Conservation (phyloP, 1,139 yeast genomes). For the Hansenula anomala region DNA sequence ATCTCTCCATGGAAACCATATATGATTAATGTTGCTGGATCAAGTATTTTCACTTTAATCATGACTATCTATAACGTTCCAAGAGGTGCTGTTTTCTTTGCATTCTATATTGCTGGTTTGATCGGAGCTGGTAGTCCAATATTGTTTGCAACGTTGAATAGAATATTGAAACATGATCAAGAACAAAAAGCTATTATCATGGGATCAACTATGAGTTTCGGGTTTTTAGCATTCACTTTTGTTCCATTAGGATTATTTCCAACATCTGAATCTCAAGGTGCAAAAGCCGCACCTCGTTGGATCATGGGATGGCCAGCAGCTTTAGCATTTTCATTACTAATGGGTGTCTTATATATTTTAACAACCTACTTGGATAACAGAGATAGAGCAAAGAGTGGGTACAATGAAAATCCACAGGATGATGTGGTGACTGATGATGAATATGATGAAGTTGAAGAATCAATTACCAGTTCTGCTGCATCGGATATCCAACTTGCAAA, state of each 20-base stretch:
- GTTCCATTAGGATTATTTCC: slow-evolving; percentile 14
- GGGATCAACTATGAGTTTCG: slow-evolving; percentile 7
- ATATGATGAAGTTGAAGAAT: not conserved
- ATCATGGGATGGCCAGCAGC: slow-evolving; percentile 35
- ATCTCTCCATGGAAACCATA: slow-evolving; percentile 25
- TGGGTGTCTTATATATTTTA: not conserved
- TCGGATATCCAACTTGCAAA: too few relatives aligned
- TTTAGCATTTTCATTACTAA: not conserved
- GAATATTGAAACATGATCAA: slow-evolving; percentile 2
- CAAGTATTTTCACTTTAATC: slow-evolving; percentile 21
- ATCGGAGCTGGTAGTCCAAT: slow-evolving; percentile 4
- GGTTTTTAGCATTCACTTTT: slow-evolving; percentile 12
- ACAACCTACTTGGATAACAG: not conserved
- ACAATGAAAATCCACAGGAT: not conserved
- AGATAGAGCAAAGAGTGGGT: not conserved
- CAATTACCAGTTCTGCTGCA: too few relatives aligned
- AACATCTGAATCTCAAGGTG: slow-evolving; percentile 44
- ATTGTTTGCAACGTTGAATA: slow-evolving; percentile 3
- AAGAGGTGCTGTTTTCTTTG: slow-evolving; percentile 10
- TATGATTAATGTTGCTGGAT: slow-evolving; percentile 11
- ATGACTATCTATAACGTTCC: slow-evolving; percentile 33
- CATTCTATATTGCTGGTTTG: slow-evolving; percentile 33
- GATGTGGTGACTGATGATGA: slow-evolving; percentile 1
- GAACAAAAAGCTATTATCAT: slow-evolving; percentile 7
- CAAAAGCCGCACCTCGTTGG: slow-evolving; percentile 44